Conservation (phyloP, 257 asterid genomes). For the Catharanthus roseus region DNA sequence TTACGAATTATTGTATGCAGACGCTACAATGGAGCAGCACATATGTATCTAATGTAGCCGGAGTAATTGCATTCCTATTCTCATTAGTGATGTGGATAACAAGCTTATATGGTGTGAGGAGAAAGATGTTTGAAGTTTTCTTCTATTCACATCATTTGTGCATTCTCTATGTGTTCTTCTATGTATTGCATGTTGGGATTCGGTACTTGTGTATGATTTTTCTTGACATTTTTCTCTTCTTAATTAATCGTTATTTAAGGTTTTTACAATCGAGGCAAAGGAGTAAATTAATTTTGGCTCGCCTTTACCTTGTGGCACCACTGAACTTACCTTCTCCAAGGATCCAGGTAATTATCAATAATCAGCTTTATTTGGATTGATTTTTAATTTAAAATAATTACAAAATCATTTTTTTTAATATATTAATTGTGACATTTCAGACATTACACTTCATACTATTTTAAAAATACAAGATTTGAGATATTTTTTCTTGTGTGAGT, state of each 20-base stretch:
- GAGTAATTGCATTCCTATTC: constrained; percentile 47
- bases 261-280: constrained; percentile 55
- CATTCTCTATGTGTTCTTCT: constrained; percentile 38
- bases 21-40: constrained; percentile 54
- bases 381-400: too few species aligned
- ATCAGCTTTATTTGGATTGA: too few species aligned
- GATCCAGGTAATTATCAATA: constrained; percentile 46
- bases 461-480: too few species aligned
- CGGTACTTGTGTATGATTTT: constrained; percentile 54
- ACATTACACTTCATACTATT: too few species aligned
- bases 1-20: too few species aligned
- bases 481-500: too few species aligned
- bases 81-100: constrained; percentile 48
- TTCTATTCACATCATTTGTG: constrained; percentile 54
- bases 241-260: constrained; percentile 49
- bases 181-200: constrained; percentile 64
- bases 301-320: constrained; percentile 53
- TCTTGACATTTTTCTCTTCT: constrained; percentile 58
- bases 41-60: constrained; percentile 47
- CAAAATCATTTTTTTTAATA: too few species aligned
- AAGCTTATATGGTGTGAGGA: constrained; percentile 43
- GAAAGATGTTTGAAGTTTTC: constrained; percentile 58
- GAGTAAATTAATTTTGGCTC: constrained; percentile 31
- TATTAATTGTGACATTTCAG: too few species aligned
- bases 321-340: constrained; percentile 62